These are phyloP conservation scores for Candida jianshihensis DNA, from an alignment of 805 yeast species.

Conservation along the genomic window DNA sequence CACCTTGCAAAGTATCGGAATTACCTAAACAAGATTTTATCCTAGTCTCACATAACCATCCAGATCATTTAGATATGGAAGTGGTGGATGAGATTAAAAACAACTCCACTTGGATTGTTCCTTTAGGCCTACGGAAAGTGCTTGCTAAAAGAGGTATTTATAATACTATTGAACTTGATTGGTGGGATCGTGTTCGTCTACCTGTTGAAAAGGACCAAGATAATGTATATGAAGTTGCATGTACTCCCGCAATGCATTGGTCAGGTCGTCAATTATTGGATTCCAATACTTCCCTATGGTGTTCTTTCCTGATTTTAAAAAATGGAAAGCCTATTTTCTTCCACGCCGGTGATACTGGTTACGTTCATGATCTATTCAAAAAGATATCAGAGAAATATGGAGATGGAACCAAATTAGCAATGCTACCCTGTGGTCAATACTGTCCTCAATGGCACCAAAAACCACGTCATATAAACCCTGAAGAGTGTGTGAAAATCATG, in stretches of 20 bases:
- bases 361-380: conserved; percentile 62
- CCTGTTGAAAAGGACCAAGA: conserved; percentile 21
- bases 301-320: conserved; percentile 68
- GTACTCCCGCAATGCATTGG: conserved; percentile 97
- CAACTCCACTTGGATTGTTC: conserved; percentile 75
- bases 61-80: conserved; percentile 80
- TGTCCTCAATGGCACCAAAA: conserved; percentile 92
- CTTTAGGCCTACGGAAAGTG: conserved; percentile 62
- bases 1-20: conserved; percentile 60
- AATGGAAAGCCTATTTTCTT: conserved; percentile 67
- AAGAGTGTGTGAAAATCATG: conserved; percentile 66
- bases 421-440: conserved; percentile 92
- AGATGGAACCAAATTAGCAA: conserved; percentile 48
- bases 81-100: conserved; percentile 51
- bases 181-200: conserved; percentile 77
- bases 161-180: conserved; percentile 69
- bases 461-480: conserved; percentile 82
- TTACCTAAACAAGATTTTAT: conserved; percentile 67
- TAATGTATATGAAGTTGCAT: conserved; percentile 68
- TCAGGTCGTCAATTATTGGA: conserved; percentile 81
- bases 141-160: conserved; percentile 53
- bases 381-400: conserved; percentile 63
- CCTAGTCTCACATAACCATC: conserved; percentile 89
- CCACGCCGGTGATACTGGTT: conserved; percentile 96
- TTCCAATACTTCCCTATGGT: conserved; percentile 80